phyloP scores from a whole-genome alignment of 768 basidiomycete genomes.

The Guyanaporus albipodus region DNA sequence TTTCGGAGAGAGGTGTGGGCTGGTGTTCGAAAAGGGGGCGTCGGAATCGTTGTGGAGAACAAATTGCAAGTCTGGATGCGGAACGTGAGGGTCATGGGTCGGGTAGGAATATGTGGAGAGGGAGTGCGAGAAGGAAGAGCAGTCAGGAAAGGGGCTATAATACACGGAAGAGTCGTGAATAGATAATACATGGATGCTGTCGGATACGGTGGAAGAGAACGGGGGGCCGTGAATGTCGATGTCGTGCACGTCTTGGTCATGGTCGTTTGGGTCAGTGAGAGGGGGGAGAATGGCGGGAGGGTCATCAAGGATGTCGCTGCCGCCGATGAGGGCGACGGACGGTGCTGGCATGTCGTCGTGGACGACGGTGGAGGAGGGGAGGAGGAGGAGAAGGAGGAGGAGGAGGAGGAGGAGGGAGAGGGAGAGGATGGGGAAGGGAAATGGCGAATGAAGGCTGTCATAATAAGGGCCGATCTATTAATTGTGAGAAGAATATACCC shows the following conservation, averaged over 20 bases:
- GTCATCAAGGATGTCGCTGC: constrained; percentile 19
- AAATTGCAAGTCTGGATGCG: constrained; percentile 28
- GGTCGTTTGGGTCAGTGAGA: constrained; percentile 22
- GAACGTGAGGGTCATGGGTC: constrained; percentile 23
- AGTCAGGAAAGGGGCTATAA: constrained; percentile 32
- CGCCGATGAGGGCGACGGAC: constrained; percentile 17
- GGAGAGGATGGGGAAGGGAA: constrained; percentile 17
- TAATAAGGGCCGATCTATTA: constrained; percentile 33
- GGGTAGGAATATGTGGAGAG: constrained; percentile 25
- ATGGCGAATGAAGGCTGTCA: constrained; percentile 23
- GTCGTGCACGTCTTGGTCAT: constrained; percentile 32
- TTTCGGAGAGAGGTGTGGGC: constrained; percentile 27
- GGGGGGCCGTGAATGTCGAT: constrained; percentile 29
- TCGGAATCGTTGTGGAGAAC: constrained; percentile 20
- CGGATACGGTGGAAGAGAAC: constrained; percentile 18
- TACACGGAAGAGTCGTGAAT: constrained; percentile 29
- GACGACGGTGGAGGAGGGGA: neutral
- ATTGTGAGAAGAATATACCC: constrained; percentile 25
- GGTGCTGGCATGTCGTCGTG: constrained; percentile 20
- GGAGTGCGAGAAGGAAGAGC: constrained; percentile 16
- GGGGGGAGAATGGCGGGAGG: constrained; percentile 7
- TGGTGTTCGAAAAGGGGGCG: constrained; percentile 16
- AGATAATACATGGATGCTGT: constrained; percentile 31
- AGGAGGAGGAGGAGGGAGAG: neutral
- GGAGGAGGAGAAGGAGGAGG: neutral